Percentiles rank a stretch among this genome's conserved stretches.
Conservation (phyloP, 176 grass and related monocot genomes). For the Oryza meridionalis region DNA sequence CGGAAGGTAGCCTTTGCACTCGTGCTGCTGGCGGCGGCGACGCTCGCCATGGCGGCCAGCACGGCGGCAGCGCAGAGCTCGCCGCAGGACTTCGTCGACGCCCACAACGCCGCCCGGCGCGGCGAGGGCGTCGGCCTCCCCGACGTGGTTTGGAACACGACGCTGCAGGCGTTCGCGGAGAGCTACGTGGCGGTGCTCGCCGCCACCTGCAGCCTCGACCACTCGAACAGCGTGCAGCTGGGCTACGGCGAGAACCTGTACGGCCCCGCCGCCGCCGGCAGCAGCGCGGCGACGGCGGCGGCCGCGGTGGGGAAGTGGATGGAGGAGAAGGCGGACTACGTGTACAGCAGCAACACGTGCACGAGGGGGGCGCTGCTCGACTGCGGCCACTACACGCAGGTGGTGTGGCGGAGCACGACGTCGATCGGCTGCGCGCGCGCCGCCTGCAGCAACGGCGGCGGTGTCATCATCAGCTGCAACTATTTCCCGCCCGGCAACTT, state of each 20-base stretch:
- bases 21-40: background rate
- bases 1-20: background rate
- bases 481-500: slow-evolving; percentile 45
- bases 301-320: slow-evolving; percentile 39
- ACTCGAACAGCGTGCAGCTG: too few relatives aligned
- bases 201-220: background rate
- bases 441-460: slow-evolving; percentile 14
- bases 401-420: slow-evolving; percentile 41
- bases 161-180: slow-evolving; percentile 35
- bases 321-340: slow-evolving; percentile 45
- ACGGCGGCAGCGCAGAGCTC: slow-evolving; percentile 43
- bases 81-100: slow-evolving; percentile 38
- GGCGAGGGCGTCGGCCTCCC: slow-evolving; percentile 3
- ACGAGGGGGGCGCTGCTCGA: background rate
- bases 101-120: slow-evolving; percentile 43
- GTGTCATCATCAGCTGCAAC: slow-evolving; percentile 51
- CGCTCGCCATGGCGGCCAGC: background rate
- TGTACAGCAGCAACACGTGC: slow-evolving; percentile 18
- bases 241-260: slow-evolving; percentile 53
- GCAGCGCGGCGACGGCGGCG: background rate
- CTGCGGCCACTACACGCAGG: slow-evolving; percentile 58
- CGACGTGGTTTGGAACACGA: slow-evolving; percentile 41
- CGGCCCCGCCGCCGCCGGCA: too few relatives aligned
- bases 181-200: slow-evolving; percentile 30
- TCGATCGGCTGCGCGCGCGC: slow-evolving; percentile 44